Base-by-base conservation (phyloP, 495 filamentous ascomycete genomes). In the Podospora pseudoanserina region DNA sequence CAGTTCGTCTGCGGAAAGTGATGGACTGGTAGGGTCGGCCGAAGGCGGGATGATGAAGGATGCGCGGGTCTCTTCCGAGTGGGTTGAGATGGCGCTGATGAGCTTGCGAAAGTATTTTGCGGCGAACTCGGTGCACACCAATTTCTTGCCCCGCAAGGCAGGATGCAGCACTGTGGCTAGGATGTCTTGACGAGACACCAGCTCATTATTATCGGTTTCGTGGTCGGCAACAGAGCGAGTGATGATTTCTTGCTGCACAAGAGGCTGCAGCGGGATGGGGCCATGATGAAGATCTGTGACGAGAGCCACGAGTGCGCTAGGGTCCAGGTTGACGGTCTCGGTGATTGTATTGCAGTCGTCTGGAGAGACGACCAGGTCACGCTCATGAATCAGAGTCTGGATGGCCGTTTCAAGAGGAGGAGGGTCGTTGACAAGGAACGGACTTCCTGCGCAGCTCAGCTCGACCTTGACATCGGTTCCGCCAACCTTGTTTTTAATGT, bases 211-310 rank as follows among this genome's bases (percentile, higher is more conserved):
- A 26, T 73, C 75, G 3, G 73, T 73, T 18, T 79, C 74, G 64
- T 80, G 80, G 26, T 76, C 73, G 7, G 74, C 66, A 32, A 81
- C 70, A 4, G 75, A 74, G 20, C 71, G 68, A 3, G 68, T 69
- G 39, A 83, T 78, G 34, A 82, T 78, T 16, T 70, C 55, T 9
- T 75, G 74, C 58, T 80, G 78, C 3, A 68, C 67, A n/a, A 64
- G 49, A 15, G 76, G 75, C 62, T 76, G 76, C 18, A 69, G 54
- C 3, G 75, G 60, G 4, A 76, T 66, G 0, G 71, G 70, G 28
- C 74, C 74, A 66, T 82, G 79, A 23, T 80, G 79, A 11, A 83
- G 69, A 64, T 83, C 81, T 0, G 79, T 77, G 20, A 78, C 72
- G 0, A 83, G 71, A 3, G 81, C 73, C 0, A 81, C 69, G 5